Conservation (phyloP, 1,139 yeast species). For the Suhomyces guaymorum region DNA sequence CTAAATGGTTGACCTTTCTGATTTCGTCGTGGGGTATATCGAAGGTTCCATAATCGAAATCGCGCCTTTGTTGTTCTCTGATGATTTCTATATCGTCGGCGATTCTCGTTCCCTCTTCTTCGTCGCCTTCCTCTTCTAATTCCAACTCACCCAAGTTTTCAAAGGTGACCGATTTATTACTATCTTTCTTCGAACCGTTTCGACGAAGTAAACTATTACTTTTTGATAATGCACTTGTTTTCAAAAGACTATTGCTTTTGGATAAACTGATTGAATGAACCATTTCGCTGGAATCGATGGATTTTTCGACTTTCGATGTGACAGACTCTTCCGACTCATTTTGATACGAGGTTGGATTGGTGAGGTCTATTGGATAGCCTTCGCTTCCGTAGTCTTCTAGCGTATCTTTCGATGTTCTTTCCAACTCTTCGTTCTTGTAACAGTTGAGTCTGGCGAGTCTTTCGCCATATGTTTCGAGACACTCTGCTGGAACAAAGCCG, state of each 20-base stretch:
- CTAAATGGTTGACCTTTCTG: slow-evolving; percentile 6
- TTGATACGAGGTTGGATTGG: slow-evolving; percentile 15
- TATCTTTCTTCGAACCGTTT: slow-evolving; percentile 16
- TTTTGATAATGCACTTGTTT: slow-evolving; percentile 9
- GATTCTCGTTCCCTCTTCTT: too few species aligned
- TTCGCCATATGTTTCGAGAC: slow-evolving; percentile 88
- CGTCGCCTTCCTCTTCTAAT: slow-evolving; percentile 26
- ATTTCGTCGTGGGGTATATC: slow-evolving; percentile 27
- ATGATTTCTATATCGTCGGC: slow-evolving; percentile 18
- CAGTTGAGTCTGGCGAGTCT: slow-evolving; percentile 89
- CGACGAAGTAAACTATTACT: slow-evolving; percentile 15
- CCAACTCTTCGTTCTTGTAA: slow-evolving; percentile 83
- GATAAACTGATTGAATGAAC: slow-evolving; percentile 1
- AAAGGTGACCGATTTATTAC: slow-evolving; percentile 42
- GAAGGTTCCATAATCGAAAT: slow-evolving; percentile 24
- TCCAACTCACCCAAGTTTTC: slow-evolving; percentile 35
- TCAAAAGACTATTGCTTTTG: slow-evolving; percentile 9
- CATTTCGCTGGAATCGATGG: slow-evolving; percentile 1
- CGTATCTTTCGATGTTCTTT: slow-evolving; percentile 32
- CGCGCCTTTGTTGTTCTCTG: slow-evolving; percentile 18
- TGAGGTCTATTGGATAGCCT: background rate
- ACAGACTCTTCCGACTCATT: slow-evolving; percentile 12
- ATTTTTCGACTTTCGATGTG: slow-evolving; percentile 2
- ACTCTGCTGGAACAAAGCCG: slow-evolving; percentile 97
- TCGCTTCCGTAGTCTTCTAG: slow-evolving; percentile 5